These are phyloP conservation scores for Phylloporus sp. DNA, from an alignment of 768 basidiomycete genomes.

Conservation along the genomic window DNA sequence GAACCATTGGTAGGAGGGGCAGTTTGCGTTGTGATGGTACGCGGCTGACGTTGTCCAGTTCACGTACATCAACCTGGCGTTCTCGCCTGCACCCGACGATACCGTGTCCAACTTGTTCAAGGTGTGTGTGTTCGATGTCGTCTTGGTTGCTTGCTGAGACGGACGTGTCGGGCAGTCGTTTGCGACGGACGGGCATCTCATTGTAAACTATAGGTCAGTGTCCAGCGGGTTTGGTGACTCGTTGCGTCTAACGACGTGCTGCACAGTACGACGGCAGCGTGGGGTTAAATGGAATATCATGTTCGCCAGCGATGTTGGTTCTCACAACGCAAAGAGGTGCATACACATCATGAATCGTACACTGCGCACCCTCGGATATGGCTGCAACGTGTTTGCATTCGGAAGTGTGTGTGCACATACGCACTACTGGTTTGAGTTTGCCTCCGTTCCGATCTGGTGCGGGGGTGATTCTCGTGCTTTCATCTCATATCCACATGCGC, in stretches of 20 bases:
- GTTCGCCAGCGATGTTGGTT: too few species aligned
- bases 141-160: constrained; percentile 3
- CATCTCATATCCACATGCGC: background rate
- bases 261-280: constrained; percentile 57
- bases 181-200: constrained; percentile 82
- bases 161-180: constrained; percentile 55
- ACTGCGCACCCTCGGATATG: background rate
- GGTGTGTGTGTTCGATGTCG: constrained; percentile 31
- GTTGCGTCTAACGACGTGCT: constrained; percentile 3
- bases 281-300: constrained; percentile 41
- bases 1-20: constrained; percentile 69
- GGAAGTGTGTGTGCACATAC: too few species aligned
- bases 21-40: background rate
- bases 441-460: background rate
- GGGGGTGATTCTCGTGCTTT: background rate
- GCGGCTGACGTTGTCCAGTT: constrained; percentile 39
- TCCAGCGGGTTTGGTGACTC: background rate
- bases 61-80: constrained; percentile 75
- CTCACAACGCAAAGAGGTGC: background rate
- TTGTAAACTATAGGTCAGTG: constrained; percentile 84
- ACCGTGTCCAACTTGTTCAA: constrained; percentile 69
- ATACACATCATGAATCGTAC: constrained; percentile 1
- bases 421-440: background rate
- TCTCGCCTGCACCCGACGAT: constrained; percentile 75
- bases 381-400: background rate